Percentiles rank a stretch among this genome's conserved stretches.
These are phyloP conservation scores for Dipodascus geniculatus DNA, from an alignment of 805 yeast species.

Conservation along the genomic window DNA sequence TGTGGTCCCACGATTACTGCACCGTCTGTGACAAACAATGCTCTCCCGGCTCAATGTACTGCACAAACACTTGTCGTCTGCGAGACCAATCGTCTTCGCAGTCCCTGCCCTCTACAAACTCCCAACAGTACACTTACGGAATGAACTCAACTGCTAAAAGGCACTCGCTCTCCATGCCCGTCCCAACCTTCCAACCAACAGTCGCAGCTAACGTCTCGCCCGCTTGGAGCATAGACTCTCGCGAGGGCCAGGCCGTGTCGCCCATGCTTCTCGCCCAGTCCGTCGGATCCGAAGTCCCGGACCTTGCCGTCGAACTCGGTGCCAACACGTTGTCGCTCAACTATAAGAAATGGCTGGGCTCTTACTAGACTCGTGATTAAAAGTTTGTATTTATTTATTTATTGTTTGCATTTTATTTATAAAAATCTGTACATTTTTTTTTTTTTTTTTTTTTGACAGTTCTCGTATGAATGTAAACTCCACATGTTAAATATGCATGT, in stretches of 20 bases:
- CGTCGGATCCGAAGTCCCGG: not conserved
- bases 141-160: not conserved
- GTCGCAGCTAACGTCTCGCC: not conserved
- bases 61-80: conserved; percentile 34
- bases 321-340: not conserved
- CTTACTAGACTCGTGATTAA: not conserved
- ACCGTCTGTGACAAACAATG: conserved; percentile 45
- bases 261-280: not conserved
- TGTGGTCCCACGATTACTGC: conserved; percentile 43
- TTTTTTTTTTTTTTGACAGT: no score
- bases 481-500: no score
- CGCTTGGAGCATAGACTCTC: not conserved
- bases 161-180: not conserved
- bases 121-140: not conserved
- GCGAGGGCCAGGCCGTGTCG: not conserved
- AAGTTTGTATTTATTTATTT: not conserved
- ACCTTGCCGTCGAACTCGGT: not conserved
- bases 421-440: not conserved
- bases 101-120: not conserved
- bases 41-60: conserved; percentile 32
- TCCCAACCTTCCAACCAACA: not conserved
- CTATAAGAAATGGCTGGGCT: not conserved
- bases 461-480: no score
- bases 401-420: not conserved
- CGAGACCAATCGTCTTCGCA: conserved; percentile 14